Percentiles rank a stretch among this genome's conserved stretches.
Conservation (phyloP, 1,284 basidiomycete species). For the Clitocybe nebularis region DNA sequence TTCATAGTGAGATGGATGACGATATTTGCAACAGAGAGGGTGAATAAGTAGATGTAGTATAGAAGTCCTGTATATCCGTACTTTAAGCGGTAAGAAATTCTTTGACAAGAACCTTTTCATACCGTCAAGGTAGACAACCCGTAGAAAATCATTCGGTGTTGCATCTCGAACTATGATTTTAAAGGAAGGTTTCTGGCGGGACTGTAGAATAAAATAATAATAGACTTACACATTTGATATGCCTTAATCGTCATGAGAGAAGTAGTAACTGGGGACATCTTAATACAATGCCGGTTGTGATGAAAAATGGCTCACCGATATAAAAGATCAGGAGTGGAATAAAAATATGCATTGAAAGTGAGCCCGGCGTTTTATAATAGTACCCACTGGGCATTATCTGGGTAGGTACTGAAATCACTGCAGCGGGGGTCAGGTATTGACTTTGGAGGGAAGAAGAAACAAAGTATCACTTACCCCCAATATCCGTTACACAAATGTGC, state of each 20-base stretch:
- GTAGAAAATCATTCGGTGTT: no score
- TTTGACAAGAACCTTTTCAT: neutral
- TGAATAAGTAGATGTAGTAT: constrained; percentile 5
- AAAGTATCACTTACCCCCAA: neutral
- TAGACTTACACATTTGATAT: neutral
- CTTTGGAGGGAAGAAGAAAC: no score
- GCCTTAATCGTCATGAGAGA: constrained; percentile 2
- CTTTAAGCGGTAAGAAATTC: no score
- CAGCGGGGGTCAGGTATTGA: neutral
- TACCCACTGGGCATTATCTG: neutral
- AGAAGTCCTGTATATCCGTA: constrained; percentile 1
- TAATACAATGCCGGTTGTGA: neutral
- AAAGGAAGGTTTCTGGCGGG: no score
- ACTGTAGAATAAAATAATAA: neutral
- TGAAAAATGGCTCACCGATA: neutral
- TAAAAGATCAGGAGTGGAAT: constrained; percentile 7
- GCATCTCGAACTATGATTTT: no score
- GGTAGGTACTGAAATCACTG: neutral
- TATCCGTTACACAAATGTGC: neutral
- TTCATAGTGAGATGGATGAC: constrained; percentile 4
- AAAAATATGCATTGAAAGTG: neutral
- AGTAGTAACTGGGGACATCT: neutral
- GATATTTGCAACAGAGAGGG: constrained; percentile 6
- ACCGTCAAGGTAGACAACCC: constrained; percentile 4
- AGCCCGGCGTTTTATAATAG: neutral